Evolutionary conservation across 352 stramenopile genomes (phyloP).

Genomic region (Globisporangium nagaii): DNA sequence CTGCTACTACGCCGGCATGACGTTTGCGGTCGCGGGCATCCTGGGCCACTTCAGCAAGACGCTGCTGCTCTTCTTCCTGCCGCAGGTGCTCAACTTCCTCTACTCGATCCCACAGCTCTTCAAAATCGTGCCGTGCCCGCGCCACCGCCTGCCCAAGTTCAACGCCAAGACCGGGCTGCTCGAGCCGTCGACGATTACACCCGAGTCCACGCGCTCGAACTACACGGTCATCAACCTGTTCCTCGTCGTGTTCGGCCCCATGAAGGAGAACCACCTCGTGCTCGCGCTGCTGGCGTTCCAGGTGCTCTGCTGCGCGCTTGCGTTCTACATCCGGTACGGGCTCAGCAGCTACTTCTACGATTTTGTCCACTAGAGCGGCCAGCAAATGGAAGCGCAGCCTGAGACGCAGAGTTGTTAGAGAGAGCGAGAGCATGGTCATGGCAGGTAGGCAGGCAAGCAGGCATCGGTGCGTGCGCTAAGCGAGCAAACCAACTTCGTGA

Average conservation of each 20-base stretch:
- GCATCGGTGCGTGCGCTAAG: no score
- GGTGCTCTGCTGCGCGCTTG: conserved; percentile 55
- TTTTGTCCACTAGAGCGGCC: conserved; percentile 74
- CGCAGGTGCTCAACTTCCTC: conserved; percentile 99
- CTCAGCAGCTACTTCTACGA: conserved; percentile 87
- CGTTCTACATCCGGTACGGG: conserved; percentile 82
- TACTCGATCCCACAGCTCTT: conserved; percentile 98
- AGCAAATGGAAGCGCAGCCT: no score
- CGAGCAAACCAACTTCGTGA: no score
- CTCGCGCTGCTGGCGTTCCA: conserved; percentile 72
- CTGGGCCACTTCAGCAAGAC: conserved; percentile 98
- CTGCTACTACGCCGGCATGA: conserved; percentile 99
- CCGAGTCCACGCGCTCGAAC: conserved; percentile 76
- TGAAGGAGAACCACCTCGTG: conserved; percentile 73
- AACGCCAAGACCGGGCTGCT: conserved; percentile 90
- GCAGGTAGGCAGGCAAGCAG: no score
- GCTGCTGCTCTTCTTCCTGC: conserved; percentile 97
- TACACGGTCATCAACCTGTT: conserved; percentile 88
- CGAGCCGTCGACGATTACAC: conserved; percentile 90
- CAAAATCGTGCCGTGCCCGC: conserved; percentile 96
- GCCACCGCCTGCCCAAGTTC: conserved; percentile 95
- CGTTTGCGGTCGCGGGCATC: conserved; percentile 95
- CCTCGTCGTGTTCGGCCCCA: conserved; percentile 78
- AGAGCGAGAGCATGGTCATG: no score
- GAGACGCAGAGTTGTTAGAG: no score